Base-by-base conservation (phyloP, 805 yeast genomes). In the Metschnikowia corniflorae region DNA sequence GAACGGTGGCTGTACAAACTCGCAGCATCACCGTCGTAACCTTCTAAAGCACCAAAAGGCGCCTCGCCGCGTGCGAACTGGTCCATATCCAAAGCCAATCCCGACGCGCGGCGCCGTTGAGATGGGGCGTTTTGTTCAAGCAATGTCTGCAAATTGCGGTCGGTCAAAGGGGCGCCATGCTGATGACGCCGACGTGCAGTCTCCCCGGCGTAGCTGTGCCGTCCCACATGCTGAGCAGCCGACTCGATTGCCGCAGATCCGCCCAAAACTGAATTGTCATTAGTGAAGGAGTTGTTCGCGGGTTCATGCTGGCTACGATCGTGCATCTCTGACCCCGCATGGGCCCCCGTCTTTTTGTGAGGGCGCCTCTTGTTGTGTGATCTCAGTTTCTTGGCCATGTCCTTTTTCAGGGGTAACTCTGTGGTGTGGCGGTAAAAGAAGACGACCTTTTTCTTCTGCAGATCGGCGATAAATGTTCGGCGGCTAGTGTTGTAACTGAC, bases 1-100 rank as follows among this genome's bases (percentile, higher is more conserved):
- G 40, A 24, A 16, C 18, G 26, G 16, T 31, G 40, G 19, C 44
- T 42, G 18, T 41, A 39, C 10, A 28, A 16, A 16, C 50, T 36
- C 21, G 28, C 29, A 18, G 31, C 32, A 33, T 41, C 42, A 2
- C 14, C 26, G 9, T 39, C 46, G 13, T 39, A 30, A 8, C 33
- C 40, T 16, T 10, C 45, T 37, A 35, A 24, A 7, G 36, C 26
- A 10, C 57, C 47, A 16, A 42, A 46, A 20, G 46, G 42, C 13
- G 25, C 29, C 42, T 62, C 70, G 19, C 64, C 71, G 7, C 47
- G 46, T 4, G 69, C 50, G 38, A 49, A 67, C 34, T 40, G 46
- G 41, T 68, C 71, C 71, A 68, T 68, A 39, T 68, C 70, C 28
- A 68, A 49, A 7, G 67, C 65, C 16, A 65, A 49, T 9, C 56